Base-by-base conservation (phyloP, 176 grass and related monocot species). In the Phragmites australis region DNA sequence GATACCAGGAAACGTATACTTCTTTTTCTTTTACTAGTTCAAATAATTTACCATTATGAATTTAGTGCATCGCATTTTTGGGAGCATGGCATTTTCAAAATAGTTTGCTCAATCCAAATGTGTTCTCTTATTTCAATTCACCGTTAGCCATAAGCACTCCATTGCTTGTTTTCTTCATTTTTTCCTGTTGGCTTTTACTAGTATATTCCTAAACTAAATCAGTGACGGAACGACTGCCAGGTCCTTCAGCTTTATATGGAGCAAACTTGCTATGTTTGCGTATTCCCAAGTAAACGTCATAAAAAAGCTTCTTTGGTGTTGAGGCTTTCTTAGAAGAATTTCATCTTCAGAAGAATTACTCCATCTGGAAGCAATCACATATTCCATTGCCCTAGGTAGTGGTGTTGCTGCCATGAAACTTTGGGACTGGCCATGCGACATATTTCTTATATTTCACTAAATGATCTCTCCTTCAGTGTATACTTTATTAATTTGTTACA, bases 351-450 rank as follows among this genome's bases (percentile, higher is more conserved):
- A 6, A 51, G 78, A 29, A 40, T 87, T 76, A 17, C 76, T 86
- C 76, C 76, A 49, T 58, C 47, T 47, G 21, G 21, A 80, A 80
- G 39, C 2, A 8, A 57, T 86, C 46, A 56, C 63, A 43, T 81
- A 75, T 82, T 82, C 63, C 71, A 76, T 76, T 0, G 41, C 70
- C 51, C 21, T 82, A 44, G 72, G 72, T 70, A 77, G 54, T 0
- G 15, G 72, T 43, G 0, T 70, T 39, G 54, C 18, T 70, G 23
- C 70, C 23, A 46, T 68, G 23, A 51, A 81, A 51, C 31, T 81
- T 58, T 50, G 30, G 77, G 63, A 70, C 71, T 85, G 34, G 65
- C 68, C 84, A 73, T 80, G 84, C 57, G 76, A 55, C 76, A 76
- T 84, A 60, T 80, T 43, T 65, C 8, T 58, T 65, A 37, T 54